phyloP scores from a whole-genome alignment of 2,329 filamentous ascomycete species.

The Knoxdaviesia proteae region DNA sequence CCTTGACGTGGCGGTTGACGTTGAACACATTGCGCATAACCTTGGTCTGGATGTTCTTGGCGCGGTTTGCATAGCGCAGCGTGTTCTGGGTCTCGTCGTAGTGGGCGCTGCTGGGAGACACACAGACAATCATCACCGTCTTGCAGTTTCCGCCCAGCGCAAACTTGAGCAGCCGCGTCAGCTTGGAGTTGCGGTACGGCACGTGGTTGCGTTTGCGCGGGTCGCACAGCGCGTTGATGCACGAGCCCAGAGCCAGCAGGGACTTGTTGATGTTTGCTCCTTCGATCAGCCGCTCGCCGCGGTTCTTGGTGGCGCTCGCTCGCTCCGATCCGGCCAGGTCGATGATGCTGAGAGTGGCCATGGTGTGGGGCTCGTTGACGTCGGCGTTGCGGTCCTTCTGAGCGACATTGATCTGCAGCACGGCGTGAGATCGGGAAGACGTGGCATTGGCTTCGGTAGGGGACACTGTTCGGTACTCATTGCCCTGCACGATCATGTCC shows the following conservation, averaged over 20 bases:
- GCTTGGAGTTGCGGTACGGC: constrained; percentile 92
- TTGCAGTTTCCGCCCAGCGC: constrained; percentile 95
- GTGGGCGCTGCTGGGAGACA: constrained; percentile 88
- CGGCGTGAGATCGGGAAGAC: constrained; percentile 89
- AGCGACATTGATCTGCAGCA: constrained; percentile 89
- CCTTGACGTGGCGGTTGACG: constrained; percentile 96
- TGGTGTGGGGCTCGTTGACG: constrained; percentile 86
- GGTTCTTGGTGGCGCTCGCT: constrained; percentile 89
- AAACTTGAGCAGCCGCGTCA: constrained; percentile 89
- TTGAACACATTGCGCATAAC: constrained; percentile 98
- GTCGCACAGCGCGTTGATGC: constrained; percentile 96
- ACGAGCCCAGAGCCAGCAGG: constrained; percentile 78
- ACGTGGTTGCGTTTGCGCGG: constrained; percentile 80
- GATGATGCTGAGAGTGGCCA: constrained; percentile 96
- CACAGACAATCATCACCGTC: constrained; percentile 98
- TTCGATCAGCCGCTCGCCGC: constrained; percentile 75
- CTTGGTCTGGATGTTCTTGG: constrained; percentile 99
- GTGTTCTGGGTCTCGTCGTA: constrained; percentile 98
- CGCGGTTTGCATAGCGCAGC: constrained; percentile 85
- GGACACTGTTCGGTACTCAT: constrained; percentile 86
- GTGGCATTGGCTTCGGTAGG: constrained; percentile 95
- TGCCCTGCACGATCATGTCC: constrained; percentile 95
- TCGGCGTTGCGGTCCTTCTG: constrained; percentile 85
- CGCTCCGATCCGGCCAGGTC: constrained; percentile 91
- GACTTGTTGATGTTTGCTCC: constrained; percentile 99